phyloP scores from a whole-genome alignment of 1,284 basidiomycete species.

The Ganoderma lingzhi region DNA sequence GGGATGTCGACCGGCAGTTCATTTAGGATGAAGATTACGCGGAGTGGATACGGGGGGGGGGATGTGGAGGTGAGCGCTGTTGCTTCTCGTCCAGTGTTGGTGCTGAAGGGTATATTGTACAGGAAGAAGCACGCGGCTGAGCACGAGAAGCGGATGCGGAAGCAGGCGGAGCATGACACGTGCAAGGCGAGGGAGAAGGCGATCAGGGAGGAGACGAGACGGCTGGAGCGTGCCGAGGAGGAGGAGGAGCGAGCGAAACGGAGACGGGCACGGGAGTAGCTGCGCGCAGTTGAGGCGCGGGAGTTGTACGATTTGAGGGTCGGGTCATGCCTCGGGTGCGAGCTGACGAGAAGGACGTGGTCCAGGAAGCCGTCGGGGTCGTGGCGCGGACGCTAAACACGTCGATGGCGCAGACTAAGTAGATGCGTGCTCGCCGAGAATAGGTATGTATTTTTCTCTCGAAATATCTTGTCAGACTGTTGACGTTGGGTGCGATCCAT shows the following conservation, averaged over 20 bases:
- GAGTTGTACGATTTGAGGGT: slow-evolving; percentile 76
- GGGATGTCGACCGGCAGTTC: slow-evolving; percentile 59
- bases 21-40: slow-evolving; percentile 88
- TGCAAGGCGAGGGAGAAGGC: slow-evolving; percentile 63
- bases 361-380: slow-evolving; percentile 80
- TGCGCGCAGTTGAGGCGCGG: slow-evolving; percentile 52
- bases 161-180: slow-evolving; percentile 57
- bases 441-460: neutral
- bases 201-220: slow-evolving; percentile 57
- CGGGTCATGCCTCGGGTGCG: slow-evolving; percentile 68
- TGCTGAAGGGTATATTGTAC: slow-evolving; percentile 11
- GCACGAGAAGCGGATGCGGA: slow-evolving; percentile 66
- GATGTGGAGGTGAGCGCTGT: slow-evolving; percentile 73
- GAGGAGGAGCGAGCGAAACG: slow-evolving; percentile 56
- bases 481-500: neutral
- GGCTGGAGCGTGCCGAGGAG: slow-evolving; percentile 60
- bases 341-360: slow-evolving; percentile 69
- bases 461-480: neutral
- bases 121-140: slow-evolving; percentile 75
- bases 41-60: slow-evolving; percentile 80
- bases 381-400: slow-evolving; percentile 49
- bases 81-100: neutral
- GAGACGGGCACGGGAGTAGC: slow-evolving; percentile 54
- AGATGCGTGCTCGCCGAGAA: neutral
- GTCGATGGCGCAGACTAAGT: slow-evolving; percentile 34